Base-by-base conservation (phyloP, 1,284 basidiomycete genomes). In the Trametes polyzona region DNA sequence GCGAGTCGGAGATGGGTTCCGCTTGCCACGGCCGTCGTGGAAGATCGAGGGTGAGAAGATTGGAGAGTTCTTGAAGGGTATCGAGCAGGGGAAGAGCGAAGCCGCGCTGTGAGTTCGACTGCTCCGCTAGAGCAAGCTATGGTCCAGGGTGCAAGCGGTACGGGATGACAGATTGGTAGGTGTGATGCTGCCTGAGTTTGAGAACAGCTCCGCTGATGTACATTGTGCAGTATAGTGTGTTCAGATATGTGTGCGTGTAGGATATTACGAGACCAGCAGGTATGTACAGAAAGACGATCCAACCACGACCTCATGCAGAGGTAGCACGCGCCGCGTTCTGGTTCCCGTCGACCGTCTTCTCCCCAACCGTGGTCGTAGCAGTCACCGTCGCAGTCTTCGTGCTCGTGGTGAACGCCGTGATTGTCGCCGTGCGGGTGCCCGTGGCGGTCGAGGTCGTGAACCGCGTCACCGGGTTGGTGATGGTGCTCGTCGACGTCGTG, bases 11-110 rank as follows among this genome's bases (percentile, higher is more conserved):
- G 80, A 82, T 54, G 80, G 79, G 36, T 88, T 83, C 68, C 81
- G 87, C 57, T 62, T 88, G 26, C 73, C 80, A 39, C 73, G 86
- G 42, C 76, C 83, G 4, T 74, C 76, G 1, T 91, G 88, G 88
- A 78, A 78, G 29, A 33, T 43, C 4, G 67, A 68, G 43, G 62
- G 55, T 39, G 65, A 66, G 58, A 59, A 55, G 47, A 57, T 65
- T 10, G 12, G 40, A 26, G 61, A 61, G 50, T 55, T 63, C 37
- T 24, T 60, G 50, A 55, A 60, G 50, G 46, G 36, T 4, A 12
- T 59, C 5, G 53, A 41, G 33, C 7, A 43, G 48, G n/a, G n/a
- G n/a, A n/a, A n/a, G n/a, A n/a, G n/a, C n/a, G n/a, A n/a, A n/a
- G n/a, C n/a, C n/a, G n/a, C n/a, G n/a, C n/a, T n/a, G n/a, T n/a